Percentiles rank a stretch among this genome's conserved stretches.
These are phyloP conservation scores for Chlorella sp. DNA, from an alignment of 139 green algal species.

Conservation along the genomic window DNA sequence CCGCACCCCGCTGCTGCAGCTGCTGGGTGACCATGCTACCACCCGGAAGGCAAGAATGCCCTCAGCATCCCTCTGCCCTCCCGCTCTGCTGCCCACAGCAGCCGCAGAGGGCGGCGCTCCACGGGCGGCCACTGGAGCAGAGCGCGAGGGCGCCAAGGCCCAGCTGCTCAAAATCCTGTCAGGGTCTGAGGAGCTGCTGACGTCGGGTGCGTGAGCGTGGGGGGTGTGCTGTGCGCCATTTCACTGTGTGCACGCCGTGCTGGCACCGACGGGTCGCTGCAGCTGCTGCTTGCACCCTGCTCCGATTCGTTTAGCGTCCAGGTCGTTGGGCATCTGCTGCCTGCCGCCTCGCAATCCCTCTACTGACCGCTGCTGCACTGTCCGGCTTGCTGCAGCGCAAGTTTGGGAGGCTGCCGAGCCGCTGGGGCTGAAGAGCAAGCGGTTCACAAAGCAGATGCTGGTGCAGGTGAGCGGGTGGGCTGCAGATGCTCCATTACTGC, in stretches of 20 bases:
- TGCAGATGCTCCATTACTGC: too few species aligned
- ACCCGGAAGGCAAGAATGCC: too few species aligned
- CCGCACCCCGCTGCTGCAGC: too few species aligned
- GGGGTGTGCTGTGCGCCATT: not conserved
- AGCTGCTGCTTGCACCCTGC: not conserved
- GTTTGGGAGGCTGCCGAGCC: slow-evolving; percentile 36
- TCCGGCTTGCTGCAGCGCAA: slow-evolving; percentile 34
- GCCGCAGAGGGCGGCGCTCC: not conserved
- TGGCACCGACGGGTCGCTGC: not conserved
- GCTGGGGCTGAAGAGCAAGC: slow-evolving; percentile 46
- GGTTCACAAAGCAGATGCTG: slow-evolving; percentile 52
- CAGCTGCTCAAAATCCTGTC: slow-evolving; percentile 12
- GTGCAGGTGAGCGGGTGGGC: slow-evolving; percentile 10
- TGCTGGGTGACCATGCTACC: too few species aligned
- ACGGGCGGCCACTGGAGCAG: not conserved
- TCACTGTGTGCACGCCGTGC: too few species aligned
- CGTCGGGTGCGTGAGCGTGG: not conserved
- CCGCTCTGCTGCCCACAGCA: not conserved
- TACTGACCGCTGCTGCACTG: too few species aligned
- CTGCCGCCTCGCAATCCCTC: too few species aligned
- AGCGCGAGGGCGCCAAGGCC: slow-evolving; percentile 5
- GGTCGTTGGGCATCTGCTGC: too few species aligned
- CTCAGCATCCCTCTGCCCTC: too few species aligned
- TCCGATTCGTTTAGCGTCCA: too few species aligned
- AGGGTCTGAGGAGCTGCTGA: not conserved